Conservation (phyloP, 2,329 filamentous ascomycete species). For the Fusarium kyushuense region DNA sequence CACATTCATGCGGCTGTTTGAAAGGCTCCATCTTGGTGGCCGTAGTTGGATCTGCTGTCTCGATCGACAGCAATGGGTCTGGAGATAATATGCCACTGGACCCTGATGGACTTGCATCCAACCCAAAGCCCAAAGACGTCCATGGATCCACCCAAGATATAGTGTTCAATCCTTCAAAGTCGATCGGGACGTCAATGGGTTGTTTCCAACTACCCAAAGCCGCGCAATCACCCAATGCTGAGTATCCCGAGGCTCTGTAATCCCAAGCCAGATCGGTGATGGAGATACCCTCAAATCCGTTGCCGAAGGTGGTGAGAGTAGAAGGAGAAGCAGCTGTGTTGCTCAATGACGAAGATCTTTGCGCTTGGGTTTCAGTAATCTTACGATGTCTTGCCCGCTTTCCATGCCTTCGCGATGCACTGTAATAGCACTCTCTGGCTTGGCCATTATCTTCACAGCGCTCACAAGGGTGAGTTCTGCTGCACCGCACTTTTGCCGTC, state of each 20-base stretch:
- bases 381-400: constrained; percentile 29
- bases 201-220: constrained; percentile 25
- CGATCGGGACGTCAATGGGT: constrained; percentile 18
- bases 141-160: constrained; percentile 28
- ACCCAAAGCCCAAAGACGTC: neutral
- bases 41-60: accelerated
- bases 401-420: constrained; percentile 24
- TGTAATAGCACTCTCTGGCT: constrained; percentile 28
- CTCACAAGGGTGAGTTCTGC: constrained; percentile 36
- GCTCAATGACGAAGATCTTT: constrained; percentile 4
- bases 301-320: neutral
- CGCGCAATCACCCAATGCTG: neutral
- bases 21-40: neutral
- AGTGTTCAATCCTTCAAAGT: constrained; percentile 18
- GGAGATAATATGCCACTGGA: constrained; percentile 19
- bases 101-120: constrained; percentile 9
- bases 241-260: neutral
- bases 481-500: constrained; percentile 36
- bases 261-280: constrained; percentile 18
- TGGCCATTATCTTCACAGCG: constrained; percentile 31
- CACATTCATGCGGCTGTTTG: constrained; percentile 17
- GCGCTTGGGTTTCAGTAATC: constrained; percentile 1
- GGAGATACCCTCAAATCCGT: neutral
- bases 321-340: neutral
- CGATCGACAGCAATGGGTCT: neutral